Evolutionary conservation across 2,329 filamentous ascomycete genomes (phyloP).

Genomic region (Penicillium sumatraense): DNA sequence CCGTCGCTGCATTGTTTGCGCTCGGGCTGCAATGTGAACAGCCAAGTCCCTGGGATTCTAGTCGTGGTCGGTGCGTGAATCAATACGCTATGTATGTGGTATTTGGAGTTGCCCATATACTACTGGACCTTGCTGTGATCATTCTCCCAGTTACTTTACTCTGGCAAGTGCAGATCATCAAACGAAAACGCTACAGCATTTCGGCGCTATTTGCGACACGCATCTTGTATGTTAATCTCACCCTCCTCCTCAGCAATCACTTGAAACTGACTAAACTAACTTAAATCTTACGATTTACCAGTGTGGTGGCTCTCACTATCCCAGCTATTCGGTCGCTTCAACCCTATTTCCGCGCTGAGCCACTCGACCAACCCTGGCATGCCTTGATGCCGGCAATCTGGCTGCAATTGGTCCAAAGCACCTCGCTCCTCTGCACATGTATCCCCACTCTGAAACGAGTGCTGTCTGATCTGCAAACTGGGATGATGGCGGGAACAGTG

Average conservation of each 20-base stretch:
- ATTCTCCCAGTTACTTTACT: conserved; percentile 8
- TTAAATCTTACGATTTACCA: not conserved
- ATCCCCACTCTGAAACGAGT: conserved; percentile 16
- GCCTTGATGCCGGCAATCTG: conserved; percentile 13
- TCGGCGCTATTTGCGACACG: conserved; percentile 14
- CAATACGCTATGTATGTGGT: conserved; percentile 13
- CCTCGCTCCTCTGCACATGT: conserved; percentile 14
- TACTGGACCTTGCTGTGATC: conserved; percentile 13
- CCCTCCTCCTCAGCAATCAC: not conserved
- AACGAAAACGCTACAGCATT: conserved; percentile 12
- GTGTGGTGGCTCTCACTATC: conserved; percentile 13
- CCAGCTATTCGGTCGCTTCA: conserved; percentile 7
- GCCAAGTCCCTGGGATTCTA: conserved; percentile 7
- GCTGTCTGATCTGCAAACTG: conserved; percentile 15
- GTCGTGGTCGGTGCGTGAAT: conserved; percentile 7
- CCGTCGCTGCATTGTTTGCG: conserved; percentile 6
- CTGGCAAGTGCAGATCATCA: conserved; percentile 15
- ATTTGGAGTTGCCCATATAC: not conserved
- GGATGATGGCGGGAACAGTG: conserved; percentile 14
- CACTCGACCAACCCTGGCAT: conserved; percentile 10
- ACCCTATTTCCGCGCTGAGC: not conserved
- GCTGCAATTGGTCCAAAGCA: conserved; percentile 13
- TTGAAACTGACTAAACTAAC: not conserved
- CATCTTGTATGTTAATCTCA: conserved; percentile 2
- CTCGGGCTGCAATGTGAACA: conserved; percentile 10